Conservation (phyloP, 1,284 basidiomycete species). For the Microbotryum scabiosae region DNA sequence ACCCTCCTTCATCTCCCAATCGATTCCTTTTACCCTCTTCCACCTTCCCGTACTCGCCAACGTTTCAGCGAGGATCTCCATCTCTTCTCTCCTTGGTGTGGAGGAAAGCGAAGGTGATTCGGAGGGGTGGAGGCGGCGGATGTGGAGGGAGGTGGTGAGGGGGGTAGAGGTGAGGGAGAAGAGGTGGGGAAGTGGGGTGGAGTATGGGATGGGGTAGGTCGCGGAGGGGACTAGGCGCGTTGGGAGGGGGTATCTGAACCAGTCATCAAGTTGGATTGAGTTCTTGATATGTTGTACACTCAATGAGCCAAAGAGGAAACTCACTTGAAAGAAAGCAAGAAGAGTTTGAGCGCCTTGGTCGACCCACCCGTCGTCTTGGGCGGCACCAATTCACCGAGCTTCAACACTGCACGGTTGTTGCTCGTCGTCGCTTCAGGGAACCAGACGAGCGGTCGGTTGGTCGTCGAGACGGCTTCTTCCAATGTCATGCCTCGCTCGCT, state of each 20-base stretch:
- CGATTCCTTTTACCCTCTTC: constrained; percentile 14
- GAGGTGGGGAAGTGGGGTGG: constrained; percentile 11
- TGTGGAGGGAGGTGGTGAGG: constrained; percentile 6
- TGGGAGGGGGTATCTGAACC: constrained; percentile 21
- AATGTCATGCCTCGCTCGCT: constrained; percentile 22
- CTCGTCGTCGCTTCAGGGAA: constrained; percentile 34
- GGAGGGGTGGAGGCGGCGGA: constrained; percentile 20
- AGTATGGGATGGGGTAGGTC: constrained; percentile 23
- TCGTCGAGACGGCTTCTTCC: constrained; percentile 5
- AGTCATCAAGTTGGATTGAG: no score
- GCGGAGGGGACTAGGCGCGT: constrained; percentile 19
- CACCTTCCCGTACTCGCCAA: constrained; percentile 8
- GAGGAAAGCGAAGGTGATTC: constrained; percentile 7
- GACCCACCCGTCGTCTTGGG: background rate
- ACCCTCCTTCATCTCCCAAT: constrained; percentile 15
- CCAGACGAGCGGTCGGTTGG: constrained; percentile 17
- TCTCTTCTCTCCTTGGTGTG: constrained; percentile 1
- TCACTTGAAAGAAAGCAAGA: constrained; percentile 28
- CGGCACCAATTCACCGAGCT: constrained; percentile 5
- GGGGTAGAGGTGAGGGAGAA: constrained; percentile 11
- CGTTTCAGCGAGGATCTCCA: constrained; percentile 11
- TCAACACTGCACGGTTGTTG: constrained; percentile 30
- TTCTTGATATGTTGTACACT: no score
- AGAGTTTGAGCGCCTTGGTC: constrained; percentile 5
- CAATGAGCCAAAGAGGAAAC: no score